Conservation (phyloP, 169 alveolate genomes). For the Cryptosporidium muris region DNA sequence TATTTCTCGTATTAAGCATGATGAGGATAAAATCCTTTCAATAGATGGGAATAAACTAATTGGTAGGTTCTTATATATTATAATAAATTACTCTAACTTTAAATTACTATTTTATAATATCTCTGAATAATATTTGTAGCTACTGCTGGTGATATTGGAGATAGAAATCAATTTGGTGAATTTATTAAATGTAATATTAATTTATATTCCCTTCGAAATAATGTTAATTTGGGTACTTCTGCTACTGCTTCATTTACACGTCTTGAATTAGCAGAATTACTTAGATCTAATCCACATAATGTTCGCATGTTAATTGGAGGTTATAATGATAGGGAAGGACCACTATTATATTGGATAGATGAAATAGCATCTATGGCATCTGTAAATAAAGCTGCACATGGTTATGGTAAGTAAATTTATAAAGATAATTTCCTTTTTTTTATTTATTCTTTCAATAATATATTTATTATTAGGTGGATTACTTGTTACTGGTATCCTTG, state of each 20-base stretch:
- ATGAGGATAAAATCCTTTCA: slow-evolving; percentile 78
- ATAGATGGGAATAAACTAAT: slow-evolving; percentile 81
- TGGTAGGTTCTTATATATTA: slow-evolving; percentile 25
- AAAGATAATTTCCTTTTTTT: slow-evolving; percentile 80
- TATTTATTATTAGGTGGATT: slow-evolving; percentile 76
- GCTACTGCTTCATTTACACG: slow-evolving; percentile 87
- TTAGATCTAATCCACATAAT: slow-evolving; percentile 86
- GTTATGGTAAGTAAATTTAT: slow-evolving; percentile 87
- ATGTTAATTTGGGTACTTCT: slow-evolving; percentile 79
- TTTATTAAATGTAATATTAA: slow-evolving; percentile 82
- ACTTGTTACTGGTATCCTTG: slow-evolving; percentile 87
- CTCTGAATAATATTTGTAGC: slow-evolving; percentile 14
- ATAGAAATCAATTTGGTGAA: slow-evolving; percentile 85
- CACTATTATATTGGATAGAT: slow-evolving; percentile 90
- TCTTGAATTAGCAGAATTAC: slow-evolving; percentile 83
- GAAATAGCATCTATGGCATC: slow-evolving; percentile 86
- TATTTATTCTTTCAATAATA: slow-evolving; percentile 78
- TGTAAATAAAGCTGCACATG: slow-evolving; percentile 89
- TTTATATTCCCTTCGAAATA: slow-evolving; percentile 81
- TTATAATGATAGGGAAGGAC: slow-evolving; percentile 86
- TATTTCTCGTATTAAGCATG: slow-evolving; percentile 77
- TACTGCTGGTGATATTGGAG: slow-evolving; percentile 87
- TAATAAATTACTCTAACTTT: too few relatives aligned
- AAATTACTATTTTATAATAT: too few relatives aligned
- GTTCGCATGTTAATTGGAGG: slow-evolving; percentile 88